These are phyloP conservation scores for Geotrichum fermentans DNA, from an alignment of 1,139 yeast species.

Conservation along the genomic window DNA sequence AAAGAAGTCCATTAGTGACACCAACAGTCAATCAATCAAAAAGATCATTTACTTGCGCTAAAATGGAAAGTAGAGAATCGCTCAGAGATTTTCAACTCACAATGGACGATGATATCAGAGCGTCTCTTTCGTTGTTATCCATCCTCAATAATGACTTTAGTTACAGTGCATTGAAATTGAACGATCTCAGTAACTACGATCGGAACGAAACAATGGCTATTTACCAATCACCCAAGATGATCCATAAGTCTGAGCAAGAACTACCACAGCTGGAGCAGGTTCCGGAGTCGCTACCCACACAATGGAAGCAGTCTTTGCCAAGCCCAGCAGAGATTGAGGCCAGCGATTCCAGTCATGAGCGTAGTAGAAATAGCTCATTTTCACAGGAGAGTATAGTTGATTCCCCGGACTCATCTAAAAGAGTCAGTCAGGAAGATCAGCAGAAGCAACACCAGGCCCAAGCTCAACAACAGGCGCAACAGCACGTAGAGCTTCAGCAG, in stretches of 20 bases:
- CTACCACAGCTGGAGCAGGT: not conserved
- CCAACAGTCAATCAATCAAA: not conserved
- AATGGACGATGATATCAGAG: constrained; percentile 12
- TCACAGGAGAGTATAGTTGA: not conserved
- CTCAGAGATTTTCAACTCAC: constrained; percentile 1
- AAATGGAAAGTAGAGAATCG: not conserved
- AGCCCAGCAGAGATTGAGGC: not conserved
- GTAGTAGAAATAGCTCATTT: not conserved
- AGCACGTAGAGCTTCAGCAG: no score
- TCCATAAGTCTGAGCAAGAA: not conserved
- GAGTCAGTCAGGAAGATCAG: not conserved
- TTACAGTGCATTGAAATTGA: not conserved
- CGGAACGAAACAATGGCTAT: not conserved
- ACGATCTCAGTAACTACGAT: not conserved
- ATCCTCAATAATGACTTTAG: constrained; percentile 11
- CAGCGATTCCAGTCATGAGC: not conserved
- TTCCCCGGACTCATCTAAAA: not conserved
- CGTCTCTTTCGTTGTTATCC: constrained; percentile 12
- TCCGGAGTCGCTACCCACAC: not conserved
- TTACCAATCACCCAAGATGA: not conserved
- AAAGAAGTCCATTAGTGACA: no score
- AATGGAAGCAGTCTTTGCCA: not conserved
- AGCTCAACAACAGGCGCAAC: not conserved
- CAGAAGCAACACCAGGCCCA: not conserved
- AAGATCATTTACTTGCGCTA: not conserved